Conservation (phyloP, 106 monocot species). For the Gastrodia elata region DNA sequence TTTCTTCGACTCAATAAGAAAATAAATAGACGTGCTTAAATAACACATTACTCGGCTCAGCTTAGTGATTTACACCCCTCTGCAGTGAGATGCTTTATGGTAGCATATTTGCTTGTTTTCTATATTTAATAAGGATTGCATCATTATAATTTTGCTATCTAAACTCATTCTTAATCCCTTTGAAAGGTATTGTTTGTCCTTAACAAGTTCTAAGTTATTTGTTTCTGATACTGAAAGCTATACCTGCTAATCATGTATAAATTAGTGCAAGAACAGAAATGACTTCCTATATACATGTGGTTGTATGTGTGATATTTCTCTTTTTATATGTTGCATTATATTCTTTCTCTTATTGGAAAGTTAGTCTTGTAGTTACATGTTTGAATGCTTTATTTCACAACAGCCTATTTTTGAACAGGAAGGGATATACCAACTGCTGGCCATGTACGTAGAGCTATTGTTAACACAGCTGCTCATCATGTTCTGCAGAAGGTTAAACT, state of each 20-base stretch:
- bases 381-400: background rate
- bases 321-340: background rate
- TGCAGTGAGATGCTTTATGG: background rate
- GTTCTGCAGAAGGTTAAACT: conserved; percentile 64
- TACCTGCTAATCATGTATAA: background rate
- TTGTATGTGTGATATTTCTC: background rate
- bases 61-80: too few relatives aligned
- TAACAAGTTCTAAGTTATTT: background rate
- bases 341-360: background rate
- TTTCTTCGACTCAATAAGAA: too few relatives aligned
- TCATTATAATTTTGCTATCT: background rate
- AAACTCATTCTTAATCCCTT: background rate
- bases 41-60: too few relatives aligned
- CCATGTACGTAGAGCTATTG: conserved; percentile 45
- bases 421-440: conserved; percentile 46
- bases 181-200: background rate
- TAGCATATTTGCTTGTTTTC: background rate
- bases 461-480: conserved; percentile 57
- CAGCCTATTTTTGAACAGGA: conserved; percentile 32
- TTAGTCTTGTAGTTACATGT: background rate
- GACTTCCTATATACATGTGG: background rate
- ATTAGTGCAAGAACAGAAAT: background rate
- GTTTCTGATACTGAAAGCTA: background rate
- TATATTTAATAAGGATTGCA: background rate
- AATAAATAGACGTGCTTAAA: too few relatives aligned